Base-by-base conservation (phyloP, 1,284 basidiomycete species). In the Tremellales sp. region DNA sequence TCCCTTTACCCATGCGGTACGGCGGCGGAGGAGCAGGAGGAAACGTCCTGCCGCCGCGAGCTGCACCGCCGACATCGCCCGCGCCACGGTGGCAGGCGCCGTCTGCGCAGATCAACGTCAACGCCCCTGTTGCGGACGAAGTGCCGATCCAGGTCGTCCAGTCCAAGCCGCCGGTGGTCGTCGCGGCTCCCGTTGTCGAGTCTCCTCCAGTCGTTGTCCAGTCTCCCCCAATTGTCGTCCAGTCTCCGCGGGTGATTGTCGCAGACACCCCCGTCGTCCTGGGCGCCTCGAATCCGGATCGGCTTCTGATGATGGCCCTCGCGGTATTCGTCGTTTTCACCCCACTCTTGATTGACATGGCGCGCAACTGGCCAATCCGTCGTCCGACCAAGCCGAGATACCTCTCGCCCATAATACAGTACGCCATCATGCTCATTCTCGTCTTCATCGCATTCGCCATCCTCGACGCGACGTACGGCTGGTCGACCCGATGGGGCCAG, bases 121-220 rank as follows among this genome's bases (percentile, higher is more conserved):
- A 50, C 22, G 32, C 42, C 27, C 29, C 39, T 27, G 24, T 33
- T 32, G 9, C 33, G 9, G 36, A 44, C 9, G 37, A 48, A 33
- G 34, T 52, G 4, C 45, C 45, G 10, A 54, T 58, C 31, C 40
- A 59, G 28, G 58, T 59, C 46, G 60, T 57, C 44, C 54, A 59
- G 44, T 47, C 56, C n/a, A 56, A 59, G 25, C 51, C 57, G 5
- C 53, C 57, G 43, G 60, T 57, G 4, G 21, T 36, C 22, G 53
- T 45, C 13, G 49, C 55, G 33, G 47, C 50, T 19, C 45, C 54
- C 41, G 46, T 45, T 21, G 41, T 53, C 8, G 48, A 40, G 13
- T 38, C 45, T 22, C 25, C 36, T 12, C 21, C 40, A 1, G 7
- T 18, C 18, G 28, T 33, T 13, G 22, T 29, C 27, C 26, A 43